A percentile compares a stretch with the other conserved stretches of the same genome.
phyloP scores from a whole-genome alignment of 2,329 filamentous ascomycete species.

The Orbilia oligospora region DNA sequence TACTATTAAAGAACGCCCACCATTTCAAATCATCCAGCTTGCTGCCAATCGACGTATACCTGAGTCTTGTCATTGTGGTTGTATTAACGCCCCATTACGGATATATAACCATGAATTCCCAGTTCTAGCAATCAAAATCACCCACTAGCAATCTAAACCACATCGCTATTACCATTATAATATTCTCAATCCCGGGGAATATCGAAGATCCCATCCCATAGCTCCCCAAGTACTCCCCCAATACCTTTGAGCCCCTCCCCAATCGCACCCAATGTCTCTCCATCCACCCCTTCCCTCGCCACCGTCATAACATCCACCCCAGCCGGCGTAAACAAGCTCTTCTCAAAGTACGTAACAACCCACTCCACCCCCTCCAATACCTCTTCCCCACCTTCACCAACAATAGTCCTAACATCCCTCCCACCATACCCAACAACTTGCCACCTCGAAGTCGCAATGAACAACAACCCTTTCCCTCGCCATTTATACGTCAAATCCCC shows the following conservation, averaged over 20 bases:
- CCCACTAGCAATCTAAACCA: too few species aligned
- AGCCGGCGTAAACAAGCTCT: slow-evolving; percentile 85
- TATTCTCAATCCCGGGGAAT: slow-evolving; percentile 44
- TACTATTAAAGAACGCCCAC: not conserved
- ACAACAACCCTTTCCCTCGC: slow-evolving; percentile 82
- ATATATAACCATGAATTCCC: not conserved
- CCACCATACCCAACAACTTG: slow-evolving; percentile 84
- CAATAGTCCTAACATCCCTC: slow-evolving; percentile 66
- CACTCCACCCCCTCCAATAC: slow-evolving; percentile 71
- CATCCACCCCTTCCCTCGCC: slow-evolving; percentile 73
- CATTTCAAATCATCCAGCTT: too few species aligned
- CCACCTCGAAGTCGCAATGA: slow-evolving; percentile 82
- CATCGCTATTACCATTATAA: too few species aligned
- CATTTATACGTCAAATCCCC: slow-evolving; percentile 75
- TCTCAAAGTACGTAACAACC: slow-evolving; percentile 87
- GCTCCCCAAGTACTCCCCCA: slow-evolving; percentile 70
- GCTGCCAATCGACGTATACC: too few species aligned
- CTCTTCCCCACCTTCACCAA: slow-evolving; percentile 55
- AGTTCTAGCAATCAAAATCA: too few species aligned
- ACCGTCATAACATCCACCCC: slow-evolving; percentile 84
- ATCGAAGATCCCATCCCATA: slow-evolving; percentile 71
- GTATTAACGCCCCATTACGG: too few species aligned
- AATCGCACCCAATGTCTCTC: slow-evolving; percentile 73
- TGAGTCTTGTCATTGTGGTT: too few species aligned
- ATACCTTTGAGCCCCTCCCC: slow-evolving; percentile 71